These are phyloP conservation scores for Pseudopithomyces maydicus DNA, from an alignment of 2,329 filamentous ascomycete genomes.

Conservation along the genomic window DNA sequence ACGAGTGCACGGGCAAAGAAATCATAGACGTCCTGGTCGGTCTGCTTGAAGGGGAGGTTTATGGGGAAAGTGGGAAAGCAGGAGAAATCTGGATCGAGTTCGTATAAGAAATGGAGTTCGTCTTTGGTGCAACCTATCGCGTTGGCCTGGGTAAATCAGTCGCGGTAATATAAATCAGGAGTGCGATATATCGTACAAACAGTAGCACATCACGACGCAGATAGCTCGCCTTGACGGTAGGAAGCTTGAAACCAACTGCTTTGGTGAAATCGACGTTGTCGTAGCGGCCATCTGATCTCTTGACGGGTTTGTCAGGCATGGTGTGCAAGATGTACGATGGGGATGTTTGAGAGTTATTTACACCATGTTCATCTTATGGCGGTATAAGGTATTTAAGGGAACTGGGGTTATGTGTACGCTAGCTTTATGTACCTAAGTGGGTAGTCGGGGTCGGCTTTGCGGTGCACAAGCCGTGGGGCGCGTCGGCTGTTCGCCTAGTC, in stretches of 20 bases:
- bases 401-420: no score
- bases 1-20: constrained; percentile 46
- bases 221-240: constrained; percentile 48
- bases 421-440: no score
- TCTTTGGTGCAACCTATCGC: constrained; percentile 47
- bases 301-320: constrained; percentile 35
- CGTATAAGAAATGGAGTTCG: constrained; percentile 53
- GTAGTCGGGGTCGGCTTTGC: no score
- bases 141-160: constrained; percentile 35
- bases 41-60: constrained; percentile 54
- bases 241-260: constrained; percentile 45
- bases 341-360: no score
- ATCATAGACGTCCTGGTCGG: constrained; percentile 52
- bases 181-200: constrained; percentile 35
- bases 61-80: constrained; percentile 56
- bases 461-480: no score
- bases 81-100: constrained; percentile 52
- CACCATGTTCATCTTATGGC: no score
- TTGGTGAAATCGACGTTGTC: constrained; percentile 51
- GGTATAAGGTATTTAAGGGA: no score
- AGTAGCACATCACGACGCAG: constrained; percentile 52
- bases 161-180: background rate
- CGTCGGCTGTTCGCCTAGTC: no score
- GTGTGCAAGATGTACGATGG: no score
- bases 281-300: constrained; percentile 47